Conservation (phyloP, 225 moss, liverwort and hornwort species). For the Physcomitrium patens region DNA sequence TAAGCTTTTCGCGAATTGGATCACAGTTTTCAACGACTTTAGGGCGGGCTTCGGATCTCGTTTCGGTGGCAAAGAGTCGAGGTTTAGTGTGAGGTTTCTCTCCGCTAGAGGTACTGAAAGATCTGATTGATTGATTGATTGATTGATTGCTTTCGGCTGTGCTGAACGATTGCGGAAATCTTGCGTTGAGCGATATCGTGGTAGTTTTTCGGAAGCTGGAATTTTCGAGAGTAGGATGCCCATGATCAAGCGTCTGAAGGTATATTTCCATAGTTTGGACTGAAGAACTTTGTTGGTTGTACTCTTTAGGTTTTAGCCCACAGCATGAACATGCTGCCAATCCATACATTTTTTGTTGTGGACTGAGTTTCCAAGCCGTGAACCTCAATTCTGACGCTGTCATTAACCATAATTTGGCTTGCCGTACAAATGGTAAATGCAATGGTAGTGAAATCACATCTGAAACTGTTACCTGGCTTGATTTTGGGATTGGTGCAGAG, state of each 20-base stretch:
- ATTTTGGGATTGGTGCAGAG: conserved; percentile 22
- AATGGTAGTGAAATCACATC: background rate
- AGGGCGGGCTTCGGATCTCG: background rate
- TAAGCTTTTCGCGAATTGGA: background rate
- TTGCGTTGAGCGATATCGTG: background rate
- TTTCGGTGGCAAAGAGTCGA: background rate
- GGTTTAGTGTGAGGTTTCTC: no score
- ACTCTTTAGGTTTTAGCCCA: background rate
- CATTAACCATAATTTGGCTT: background rate
- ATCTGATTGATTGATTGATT: background rate
- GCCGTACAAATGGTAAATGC: background rate
- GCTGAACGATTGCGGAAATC: background rate
- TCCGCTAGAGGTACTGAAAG: background rate
- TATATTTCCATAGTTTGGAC: background rate
- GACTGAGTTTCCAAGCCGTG: background rate
- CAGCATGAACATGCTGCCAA: background rate
- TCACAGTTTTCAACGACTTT: background rate
- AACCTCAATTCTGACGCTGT: background rate
- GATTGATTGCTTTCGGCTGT: background rate
- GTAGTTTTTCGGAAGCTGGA: conserved; percentile 7
- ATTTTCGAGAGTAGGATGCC: no score
- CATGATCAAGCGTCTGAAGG: conserved; percentile 31
- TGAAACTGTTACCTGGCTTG: background rate
- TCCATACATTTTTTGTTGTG: background rate
- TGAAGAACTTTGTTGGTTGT: background rate